Evolutionary conservation across 1,139 yeast genomes (phyloP).

Genomic region (Geotrichum europaeum): DNA sequence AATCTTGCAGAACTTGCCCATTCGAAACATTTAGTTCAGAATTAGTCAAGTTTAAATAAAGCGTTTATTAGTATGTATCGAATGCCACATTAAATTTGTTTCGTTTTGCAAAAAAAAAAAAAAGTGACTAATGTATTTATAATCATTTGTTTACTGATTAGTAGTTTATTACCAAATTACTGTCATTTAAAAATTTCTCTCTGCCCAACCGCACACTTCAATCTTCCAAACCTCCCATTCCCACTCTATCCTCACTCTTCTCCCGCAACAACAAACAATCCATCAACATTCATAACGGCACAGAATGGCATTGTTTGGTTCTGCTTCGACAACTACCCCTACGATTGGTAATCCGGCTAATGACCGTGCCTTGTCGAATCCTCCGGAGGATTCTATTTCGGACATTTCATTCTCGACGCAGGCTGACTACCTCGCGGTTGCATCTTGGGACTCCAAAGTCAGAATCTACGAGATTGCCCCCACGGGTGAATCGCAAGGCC

Average conservation of each 20-base stretch:
- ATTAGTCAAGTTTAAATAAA: too few relatives aligned
- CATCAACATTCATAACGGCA: not conserved
- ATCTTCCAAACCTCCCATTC: not conserved
- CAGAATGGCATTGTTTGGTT: constrained; percentile 15
- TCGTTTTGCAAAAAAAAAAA: not conserved
- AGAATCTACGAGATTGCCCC: constrained; percentile 82
- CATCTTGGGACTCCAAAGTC: constrained; percentile 95
- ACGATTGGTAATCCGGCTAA: constrained; percentile 49
- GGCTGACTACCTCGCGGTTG: constrained; percentile 70
- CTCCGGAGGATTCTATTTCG: constrained; percentile 90
- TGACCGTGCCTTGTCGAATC: constrained; percentile 71
- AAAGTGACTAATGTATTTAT: not conserved
- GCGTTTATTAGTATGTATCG: too few relatives aligned
- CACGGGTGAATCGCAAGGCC: constrained; percentile 63
- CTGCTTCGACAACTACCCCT: constrained; percentile 3
- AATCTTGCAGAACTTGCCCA: too few relatives aligned
- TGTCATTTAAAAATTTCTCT: not conserved
- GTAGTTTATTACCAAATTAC: not conserved
- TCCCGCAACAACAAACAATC: not conserved
- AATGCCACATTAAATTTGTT: too few relatives aligned
- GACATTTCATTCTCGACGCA: constrained; percentile 89
- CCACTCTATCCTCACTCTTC: not conserved
- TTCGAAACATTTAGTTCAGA: too few relatives aligned
- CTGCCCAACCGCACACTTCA: not conserved
- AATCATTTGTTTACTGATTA: not conserved